Percentiles rank a stretch among this genome's conserved stretches.
Evolutionary conservation across 176 grass and related monocot species (phyloP).

Genomic region (Triticum turgidum): DNA sequence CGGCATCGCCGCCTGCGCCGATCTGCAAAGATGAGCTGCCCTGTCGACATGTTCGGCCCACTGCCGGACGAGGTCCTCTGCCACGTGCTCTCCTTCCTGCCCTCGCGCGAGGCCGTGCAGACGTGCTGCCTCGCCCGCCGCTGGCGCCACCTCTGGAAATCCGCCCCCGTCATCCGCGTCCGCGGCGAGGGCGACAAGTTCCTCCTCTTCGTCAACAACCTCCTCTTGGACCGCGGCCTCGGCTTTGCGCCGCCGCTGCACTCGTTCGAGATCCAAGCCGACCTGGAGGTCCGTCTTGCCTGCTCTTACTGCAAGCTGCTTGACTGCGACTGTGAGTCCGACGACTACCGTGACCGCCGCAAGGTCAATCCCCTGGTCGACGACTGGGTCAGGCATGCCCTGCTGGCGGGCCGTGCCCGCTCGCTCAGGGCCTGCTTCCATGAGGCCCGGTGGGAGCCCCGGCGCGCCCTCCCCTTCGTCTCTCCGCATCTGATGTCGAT

Average conservation of each 20-base stretch:
- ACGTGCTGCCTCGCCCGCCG: background rate
- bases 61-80: background rate
- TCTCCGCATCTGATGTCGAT: background rate
- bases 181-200: background rate
- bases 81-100: slow-evolving; percentile 5
- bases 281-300: background rate
- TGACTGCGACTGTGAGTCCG: background rate
- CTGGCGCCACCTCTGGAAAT: background rate
- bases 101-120: background rate
- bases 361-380: background rate
- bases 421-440: background rate
- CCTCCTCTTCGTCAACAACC: background rate
- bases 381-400: too few relatives aligned
- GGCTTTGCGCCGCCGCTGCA: background rate
- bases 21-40: background rate
- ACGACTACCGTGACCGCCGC: background rate
- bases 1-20: too few relatives aligned
- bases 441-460: background rate
- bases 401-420: background rate
- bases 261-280: background rate
- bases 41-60: background rate
- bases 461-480: background rate
- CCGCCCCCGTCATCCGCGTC: background rate
- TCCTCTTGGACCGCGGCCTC: background rate
- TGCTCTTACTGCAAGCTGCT: too few relatives aligned